Percentiles rank a stretch among this genome's conserved stretches.
These are phyloP conservation scores for Fusarium oxysporum DNA, from an alignment of 2,329 filamentous ascomycete species.

Conservation along the genomic window DNA sequence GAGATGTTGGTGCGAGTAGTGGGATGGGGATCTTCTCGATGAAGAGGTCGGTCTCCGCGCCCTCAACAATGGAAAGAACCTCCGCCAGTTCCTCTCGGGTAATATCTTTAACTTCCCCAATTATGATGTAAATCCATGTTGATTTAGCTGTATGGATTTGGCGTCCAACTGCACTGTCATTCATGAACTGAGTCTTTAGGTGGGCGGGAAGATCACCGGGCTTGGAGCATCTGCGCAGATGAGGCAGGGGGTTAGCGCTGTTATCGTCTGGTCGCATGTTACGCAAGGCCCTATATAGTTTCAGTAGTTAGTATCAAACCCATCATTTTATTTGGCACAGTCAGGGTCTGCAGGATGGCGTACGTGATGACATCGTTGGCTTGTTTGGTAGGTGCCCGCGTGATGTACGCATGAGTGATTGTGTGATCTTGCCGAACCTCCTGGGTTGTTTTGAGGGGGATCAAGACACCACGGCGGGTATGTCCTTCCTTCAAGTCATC, in stretches of 20 bases:
- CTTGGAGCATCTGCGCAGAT: slow-evolving; percentile 83
- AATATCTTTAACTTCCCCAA: slow-evolving; percentile 64
- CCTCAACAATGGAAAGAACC: slow-evolving; percentile 61
- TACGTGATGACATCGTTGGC: slow-evolving; percentile 81
- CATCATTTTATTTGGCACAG: not conserved
- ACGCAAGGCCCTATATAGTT: slow-evolving; percentile 62
- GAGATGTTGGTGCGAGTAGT: slow-evolving; percentile 78
- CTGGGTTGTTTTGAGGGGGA: slow-evolving; percentile 73
- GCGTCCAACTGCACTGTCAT: slow-evolving; percentile 64
- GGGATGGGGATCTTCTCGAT: slow-evolving; percentile 76
- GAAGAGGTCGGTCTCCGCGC: slow-evolving; percentile 64
- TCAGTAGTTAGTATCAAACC: slow-evolving; percentile 28
- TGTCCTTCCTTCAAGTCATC: slow-evolving; percentile 52
- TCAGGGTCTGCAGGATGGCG: slow-evolving; percentile 47
- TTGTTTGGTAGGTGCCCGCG: slow-evolving; percentile 76
- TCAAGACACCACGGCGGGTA: slow-evolving; percentile 62
- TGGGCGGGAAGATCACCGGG: slow-evolving; percentile 74
- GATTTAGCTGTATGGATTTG: slow-evolving; percentile 70
- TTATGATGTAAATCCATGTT: slow-evolving; percentile 69
- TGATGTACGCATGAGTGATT: slow-evolving; percentile 74
- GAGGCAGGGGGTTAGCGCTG: slow-evolving; percentile 72
- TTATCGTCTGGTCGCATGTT: slow-evolving; percentile 66
- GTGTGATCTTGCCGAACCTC: slow-evolving; percentile 70
- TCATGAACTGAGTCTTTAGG: slow-evolving; percentile 71
- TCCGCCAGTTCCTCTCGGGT: slow-evolving; percentile 64